Evolutionary conservation across 768 basidiomycete species (phyloP), one percentile per base, ranked within the genome.

Genomic region (Agaricus blazei): DNA sequence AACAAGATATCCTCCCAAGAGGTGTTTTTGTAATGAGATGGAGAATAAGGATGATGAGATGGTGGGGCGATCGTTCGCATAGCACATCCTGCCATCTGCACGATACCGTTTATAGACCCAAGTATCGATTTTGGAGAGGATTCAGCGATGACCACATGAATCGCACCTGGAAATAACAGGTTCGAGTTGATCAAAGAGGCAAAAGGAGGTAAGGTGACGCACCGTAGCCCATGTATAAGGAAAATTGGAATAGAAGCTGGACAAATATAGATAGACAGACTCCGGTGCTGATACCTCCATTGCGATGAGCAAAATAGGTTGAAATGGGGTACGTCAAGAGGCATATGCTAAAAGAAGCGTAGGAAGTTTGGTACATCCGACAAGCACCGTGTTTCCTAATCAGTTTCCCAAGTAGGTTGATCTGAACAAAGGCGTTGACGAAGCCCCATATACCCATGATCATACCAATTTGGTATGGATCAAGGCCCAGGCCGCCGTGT

Each of bases 401-500:
- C 23, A 81, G 45, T 23, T 68, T 65, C 3, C 80, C 79, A 59
- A 86, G 78, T 62, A 78, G 71, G 53, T 76, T 67, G 14, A 81
- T 61, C 62, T 82, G 81, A 62, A 82, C 64, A 52, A 80, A 15
- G 36, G 77, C 79, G 58, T 80, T 82, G 51, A 74, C 61, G 14
- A 81, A 55, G 7, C 85, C 85, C 29, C 59, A 52, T 1, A 51
- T 58, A 19, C 78, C 75, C 57, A 85, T 75, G 54, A 84, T 79
- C 28, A 71, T 67, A 4, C 88, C 88, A 38, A 90, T 90, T 5
- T 66, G 62, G 41, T 78, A 76, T 0, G 89, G 85, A 24, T 75
- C 68, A 41, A 90, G 71, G 3, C 87, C 87, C 4, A 89, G 76
- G 1, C 88, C 88, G 24, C 88, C 88, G 1, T 77, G 71, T 12